Evolutionary conservation across 257 asterid species (phyloP), one percentile per base, ranked within the genome.

Genomic region (Penstemon eatonii): DNA sequence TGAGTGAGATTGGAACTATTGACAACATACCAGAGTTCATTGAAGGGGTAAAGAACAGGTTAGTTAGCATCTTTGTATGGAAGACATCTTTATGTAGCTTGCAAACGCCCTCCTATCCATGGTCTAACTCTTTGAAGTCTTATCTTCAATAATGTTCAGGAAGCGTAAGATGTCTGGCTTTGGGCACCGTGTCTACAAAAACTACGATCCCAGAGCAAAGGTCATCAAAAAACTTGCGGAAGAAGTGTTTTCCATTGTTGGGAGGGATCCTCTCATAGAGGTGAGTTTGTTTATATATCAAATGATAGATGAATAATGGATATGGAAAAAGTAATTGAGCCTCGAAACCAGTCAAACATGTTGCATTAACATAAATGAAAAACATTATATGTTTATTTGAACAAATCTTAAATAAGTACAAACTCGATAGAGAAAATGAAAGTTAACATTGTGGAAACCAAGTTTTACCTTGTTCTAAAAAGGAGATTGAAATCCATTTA

Each of bases 91-190:
- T 51, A 51, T 6, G 19, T 69, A 62, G 59, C 46, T 46, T 57
- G 33, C 53, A 25, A 65, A 66, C 25, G 66, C 19, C 1, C 49
- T 51, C 1, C 44, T 56, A n/a, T 51, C 58, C 36, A 64, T 37
- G 57, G 47, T 68, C 67, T 66, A 47, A 55, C 65, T 56, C 53
- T 5, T 60, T 42, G 45, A 13, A 53, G 13, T 43, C 65, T 25
- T 53, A 37, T 73, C 59, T 19, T 51, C 39, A 69, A n/a, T 52
- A 39, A 47, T 68, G 56, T 76, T n/a, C 61, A 94, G 99, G 93
- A 94, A 84, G 79, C 95, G 95, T 59, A 94, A 94, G 85, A 91
- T 94, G 99, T 94, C 99, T 72, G 99, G 99, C 56, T 94, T 94
- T 68, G 99, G 99, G 52, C 99, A 94, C 81, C 99, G 99, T 67